Evolutionary conservation across 1,284 basidiomycete species (phyloP).

Genomic region (Trametes polyzona): DNA sequence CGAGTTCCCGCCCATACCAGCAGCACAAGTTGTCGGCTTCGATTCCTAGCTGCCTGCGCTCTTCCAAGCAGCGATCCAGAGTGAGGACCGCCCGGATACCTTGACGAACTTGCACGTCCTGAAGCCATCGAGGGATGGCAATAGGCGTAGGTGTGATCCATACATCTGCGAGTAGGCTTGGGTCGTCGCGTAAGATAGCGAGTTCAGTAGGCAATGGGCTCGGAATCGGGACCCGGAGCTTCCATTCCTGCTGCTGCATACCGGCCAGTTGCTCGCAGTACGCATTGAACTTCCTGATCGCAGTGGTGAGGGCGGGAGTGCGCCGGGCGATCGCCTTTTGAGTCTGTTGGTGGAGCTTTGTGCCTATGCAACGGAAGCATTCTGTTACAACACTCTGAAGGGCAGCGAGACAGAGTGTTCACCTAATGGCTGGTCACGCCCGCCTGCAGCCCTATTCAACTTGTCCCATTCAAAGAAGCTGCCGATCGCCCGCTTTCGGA

Average conservation of each 20-base stretch:
- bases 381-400: too few relatives aligned
- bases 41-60: slow-evolving; percentile 20
- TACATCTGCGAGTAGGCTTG: slow-evolving; percentile 42
- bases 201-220: slow-evolving; percentile 25
- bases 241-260: slow-evolving; percentile 30
- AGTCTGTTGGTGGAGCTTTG: slow-evolving; percentile 43
- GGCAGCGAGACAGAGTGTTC: not conserved
- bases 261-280: slow-evolving; percentile 37
- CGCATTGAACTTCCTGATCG: slow-evolving; percentile 40
- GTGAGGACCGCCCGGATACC: slow-evolving; percentile 33
- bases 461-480: slow-evolving; percentile 46
- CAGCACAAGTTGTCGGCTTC: slow-evolving; percentile 34
- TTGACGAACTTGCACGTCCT: slow-evolving; percentile 33
- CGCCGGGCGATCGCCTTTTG: slow-evolving; percentile 38
- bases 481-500: slow-evolving; percentile 38
- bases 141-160: slow-evolving; percentile 37
- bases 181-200: slow-evolving; percentile 32
- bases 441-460: slow-evolving; percentile 39
- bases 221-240: slow-evolving; percentile 40
- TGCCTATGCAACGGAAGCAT: too few relatives aligned
- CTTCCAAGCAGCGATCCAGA: slow-evolving; percentile 34
- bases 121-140: slow-evolving; percentile 38
- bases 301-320: slow-evolving; percentile 36
- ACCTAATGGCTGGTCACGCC: slow-evolving; percentile 39
- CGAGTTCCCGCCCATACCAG: slow-evolving; percentile 29